Percentiles rank a stretch among this genome's conserved stretches.
Conservation (phyloP, 2,329 filamentous ascomycete genomes). For the Salinomyces thailandicus region DNA sequence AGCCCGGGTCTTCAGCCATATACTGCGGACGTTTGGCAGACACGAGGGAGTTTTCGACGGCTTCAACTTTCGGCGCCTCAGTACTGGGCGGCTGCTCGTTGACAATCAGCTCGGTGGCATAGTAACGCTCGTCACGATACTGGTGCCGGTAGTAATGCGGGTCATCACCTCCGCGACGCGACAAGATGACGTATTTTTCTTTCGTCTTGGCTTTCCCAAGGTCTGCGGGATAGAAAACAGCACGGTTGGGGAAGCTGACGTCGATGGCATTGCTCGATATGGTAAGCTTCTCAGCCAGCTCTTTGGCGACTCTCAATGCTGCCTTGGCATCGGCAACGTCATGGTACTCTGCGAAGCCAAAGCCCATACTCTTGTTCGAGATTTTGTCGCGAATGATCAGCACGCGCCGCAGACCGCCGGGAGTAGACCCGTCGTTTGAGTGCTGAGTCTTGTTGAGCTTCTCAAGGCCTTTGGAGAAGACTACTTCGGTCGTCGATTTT, state of each 20-base stretch:
- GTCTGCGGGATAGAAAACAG: constrained; percentile 68
- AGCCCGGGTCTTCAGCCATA: too few species aligned
- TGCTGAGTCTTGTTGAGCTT: constrained; percentile 51
- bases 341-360: constrained; percentile 76
- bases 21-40: too few species aligned
- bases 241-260: constrained; percentile 69
- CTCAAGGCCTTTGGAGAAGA: constrained; percentile 61
- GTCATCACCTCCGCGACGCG: constrained; percentile 6
- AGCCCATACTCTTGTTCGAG: constrained; percentile 64
- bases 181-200: constrained; percentile 10
- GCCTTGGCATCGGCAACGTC: constrained; percentile 62
- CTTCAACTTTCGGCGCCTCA: too few species aligned
- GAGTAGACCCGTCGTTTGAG: background rate
- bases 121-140: constrained; percentile 14
- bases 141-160: too few species aligned
- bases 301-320: constrained; percentile 58
- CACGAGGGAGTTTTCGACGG: too few species aligned
- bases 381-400: constrained; percentile 64
- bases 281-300: constrained; percentile 51
- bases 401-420: constrained; percentile 62
- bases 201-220: constrained; percentile 38
- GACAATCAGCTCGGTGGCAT: constrained; percentile 12
- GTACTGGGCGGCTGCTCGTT: constrained; percentile 14
- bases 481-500: constrained; percentile 58
- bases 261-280: constrained; percentile 63